A percentile compares a stretch with the other conserved stretches of the same genome.
These are phyloP conservation scores for Apiotrichum veenhuisii DNA, from an alignment of 1,284 basidiomycete genomes.

Conservation along the genomic window DNA sequence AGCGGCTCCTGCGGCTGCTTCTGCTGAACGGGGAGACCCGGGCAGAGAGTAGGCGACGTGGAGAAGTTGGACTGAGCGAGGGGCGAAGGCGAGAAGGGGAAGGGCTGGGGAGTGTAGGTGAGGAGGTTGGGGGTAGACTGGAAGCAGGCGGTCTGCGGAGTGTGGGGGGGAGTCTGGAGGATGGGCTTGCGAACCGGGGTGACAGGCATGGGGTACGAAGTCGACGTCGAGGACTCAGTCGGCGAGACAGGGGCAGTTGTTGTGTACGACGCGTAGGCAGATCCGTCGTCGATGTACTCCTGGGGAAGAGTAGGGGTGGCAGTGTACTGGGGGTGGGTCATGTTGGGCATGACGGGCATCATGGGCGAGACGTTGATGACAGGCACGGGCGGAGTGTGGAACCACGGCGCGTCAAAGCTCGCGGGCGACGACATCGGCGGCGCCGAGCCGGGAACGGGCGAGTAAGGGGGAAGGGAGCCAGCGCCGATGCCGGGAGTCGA, in stretches of 20 bases:
- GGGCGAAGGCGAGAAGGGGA: conserved; percentile 34
- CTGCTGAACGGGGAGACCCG: conserved; percentile 25
- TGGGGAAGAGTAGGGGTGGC: conserved; percentile 6
- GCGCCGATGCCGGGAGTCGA: conserved; percentile 29
- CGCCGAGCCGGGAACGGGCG: conserved; percentile 26
- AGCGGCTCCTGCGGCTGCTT: conserved; percentile 23
- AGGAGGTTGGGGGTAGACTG: conserved; percentile 23
- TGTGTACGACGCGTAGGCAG: conserved; percentile 9
- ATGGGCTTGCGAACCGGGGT: conserved; percentile 19
- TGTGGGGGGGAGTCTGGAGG: conserved; percentile 18
- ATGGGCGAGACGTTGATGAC: conserved; percentile 19
- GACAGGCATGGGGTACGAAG: conserved; percentile 24
- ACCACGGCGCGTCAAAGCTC: conserved; percentile 38
- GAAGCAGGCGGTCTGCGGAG: conserved; percentile 26
- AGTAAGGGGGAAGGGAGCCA: conserved; percentile 24
- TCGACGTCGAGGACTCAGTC: conserved; percentile 21
- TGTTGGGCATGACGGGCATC: conserved; percentile 18
- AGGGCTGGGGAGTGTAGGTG: conserved; percentile 23
- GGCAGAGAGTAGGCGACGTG: conserved; percentile 39
- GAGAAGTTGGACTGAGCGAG: conserved; percentile 20
- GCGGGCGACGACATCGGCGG: conserved; percentile 35
- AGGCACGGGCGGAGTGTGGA: conserved; percentile 23
- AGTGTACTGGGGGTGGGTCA: conserved; percentile 8
- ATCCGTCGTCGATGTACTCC: conserved; percentile 8
- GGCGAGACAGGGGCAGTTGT: conserved; percentile 25